Percentiles rank a stretch among this genome's conserved stretches.
Evolutionary conservation across 345 rosid genomes (phyloP).

Genomic region (Jatropha curcas): DNA sequence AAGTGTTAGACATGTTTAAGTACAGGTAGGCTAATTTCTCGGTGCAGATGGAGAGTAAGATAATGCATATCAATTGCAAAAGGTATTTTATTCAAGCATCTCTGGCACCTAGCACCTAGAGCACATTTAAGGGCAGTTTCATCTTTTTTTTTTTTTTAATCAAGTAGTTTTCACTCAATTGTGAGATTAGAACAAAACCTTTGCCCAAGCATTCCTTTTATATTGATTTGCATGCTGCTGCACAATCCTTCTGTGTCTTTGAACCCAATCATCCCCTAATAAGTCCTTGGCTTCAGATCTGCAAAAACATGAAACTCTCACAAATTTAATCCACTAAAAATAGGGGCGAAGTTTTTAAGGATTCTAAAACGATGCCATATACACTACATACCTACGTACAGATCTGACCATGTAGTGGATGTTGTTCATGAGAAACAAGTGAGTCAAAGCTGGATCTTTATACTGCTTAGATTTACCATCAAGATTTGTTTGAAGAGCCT

Average conservation of each 20-base stretch:
- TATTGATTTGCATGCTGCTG: slow-evolving; percentile 99
- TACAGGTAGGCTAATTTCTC: no score
- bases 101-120: no score
- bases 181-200: slow-evolving; percentile 46
- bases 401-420: slow-evolving; percentile 99
- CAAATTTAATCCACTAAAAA: background rate
- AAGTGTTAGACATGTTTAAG: no score
- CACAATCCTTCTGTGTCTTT: slow-evolving; percentile 90
- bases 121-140: background rate
- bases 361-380: slow-evolving; percentile 4
- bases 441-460: slow-evolving; percentile 83
- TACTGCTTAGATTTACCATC: slow-evolving; percentile 97
- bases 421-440: slow-evolving; percentile 95
- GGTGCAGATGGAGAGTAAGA: no score
- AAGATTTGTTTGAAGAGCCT: slow-evolving; percentile 97
- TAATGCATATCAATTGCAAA: no score
- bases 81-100: no score
- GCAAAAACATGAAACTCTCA: slow-evolving; percentile 17
- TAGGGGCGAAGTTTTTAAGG: background rate
- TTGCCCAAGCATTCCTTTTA: slow-evolving; percentile 90
- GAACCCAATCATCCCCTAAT: slow-evolving; percentile 99
- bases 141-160: background rate
- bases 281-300: slow-evolving; percentile 99
- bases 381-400: slow-evolving; percentile 75
- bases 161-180: slow-evolving; percentile 1